phyloP scores from a whole-genome alignment of 192 early-diverging fungal species.

The Spinellus fusiger region DNA sequence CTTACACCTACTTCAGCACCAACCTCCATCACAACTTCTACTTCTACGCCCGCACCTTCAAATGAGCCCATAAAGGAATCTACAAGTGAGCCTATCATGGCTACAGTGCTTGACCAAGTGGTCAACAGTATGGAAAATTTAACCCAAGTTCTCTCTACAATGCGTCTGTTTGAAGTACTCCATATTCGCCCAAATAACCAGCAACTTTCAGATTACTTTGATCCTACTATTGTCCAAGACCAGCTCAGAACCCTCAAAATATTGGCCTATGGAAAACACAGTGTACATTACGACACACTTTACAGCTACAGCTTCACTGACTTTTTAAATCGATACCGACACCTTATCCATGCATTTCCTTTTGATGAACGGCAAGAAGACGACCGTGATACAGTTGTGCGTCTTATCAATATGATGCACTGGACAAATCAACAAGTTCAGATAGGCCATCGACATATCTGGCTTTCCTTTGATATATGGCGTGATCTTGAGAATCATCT shows the following conservation, averaged over 20 bases:
- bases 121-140: neutral
- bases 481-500: slow-evolving; percentile 54
- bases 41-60: too few relatives aligned
- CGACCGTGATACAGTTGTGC: neutral
- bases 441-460: slow-evolving; percentile 47
- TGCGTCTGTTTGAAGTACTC: slow-evolving; percentile 69
- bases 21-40: too few relatives aligned
- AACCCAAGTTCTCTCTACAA: neutral
- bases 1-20: too few relatives aligned
- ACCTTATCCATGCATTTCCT: slow-evolving; percentile 32
- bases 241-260: slow-evolving; percentile 66
- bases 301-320: slow-evolving; percentile 59
- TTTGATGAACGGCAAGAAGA: neutral
- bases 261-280: slow-evolving; percentile 55
- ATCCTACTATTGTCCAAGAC: slow-evolving; percentile 49
- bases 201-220: slow-evolving; percentile 41
- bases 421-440: slow-evolving; percentile 31
- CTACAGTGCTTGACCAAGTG: neutral
- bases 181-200: slow-evolving; percentile 67
- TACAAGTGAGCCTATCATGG: neutral
- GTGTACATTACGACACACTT: slow-evolving; percentile 53
- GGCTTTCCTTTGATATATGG: slow-evolving; percentile 59
- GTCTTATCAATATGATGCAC: slow-evolving; percentile 20
- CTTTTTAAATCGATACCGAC: slow-evolving; percentile 65
- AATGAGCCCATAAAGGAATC: neutral